phyloP scores from a whole-genome alignment of 1,284 basidiomycete species.

The Marasmius tenuissimus region DNA sequence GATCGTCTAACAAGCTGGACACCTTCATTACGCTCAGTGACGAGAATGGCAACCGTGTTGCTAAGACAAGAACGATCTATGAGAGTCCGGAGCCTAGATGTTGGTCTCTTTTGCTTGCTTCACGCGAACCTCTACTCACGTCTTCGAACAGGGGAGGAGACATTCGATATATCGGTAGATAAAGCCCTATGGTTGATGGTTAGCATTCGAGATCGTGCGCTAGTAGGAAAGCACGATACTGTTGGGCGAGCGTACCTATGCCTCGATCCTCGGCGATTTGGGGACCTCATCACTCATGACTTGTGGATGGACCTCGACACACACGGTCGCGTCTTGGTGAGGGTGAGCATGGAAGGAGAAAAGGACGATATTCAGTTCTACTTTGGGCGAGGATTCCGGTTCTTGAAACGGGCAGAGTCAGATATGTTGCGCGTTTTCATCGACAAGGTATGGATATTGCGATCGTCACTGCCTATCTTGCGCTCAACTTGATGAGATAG shows the following conservation, averaged over 20 bases:
- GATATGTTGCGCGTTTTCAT: constrained; percentile 98
- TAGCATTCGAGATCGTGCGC: constrained; percentile 87
- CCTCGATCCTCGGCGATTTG: constrained; percentile 87
- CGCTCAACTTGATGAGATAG: constrained; percentile 38
- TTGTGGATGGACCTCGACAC: constrained; percentile 92
- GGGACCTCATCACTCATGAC: constrained; percentile 90
- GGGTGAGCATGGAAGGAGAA: constrained; percentile 98
- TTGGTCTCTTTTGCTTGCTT: constrained; percentile 36
- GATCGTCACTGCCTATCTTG: not conserved
- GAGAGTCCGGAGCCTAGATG: constrained; percentile 89
- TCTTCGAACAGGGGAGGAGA: constrained; percentile 81
- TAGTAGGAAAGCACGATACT: constrained; percentile 89
- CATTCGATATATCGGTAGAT: constrained; percentile 91
- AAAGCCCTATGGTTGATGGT: constrained; percentile 94
- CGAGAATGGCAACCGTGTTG: constrained; percentile 85
- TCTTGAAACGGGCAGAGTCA: constrained; percentile 89
- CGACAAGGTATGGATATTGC: constrained; percentile 73
- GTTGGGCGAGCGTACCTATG: constrained; percentile 92
- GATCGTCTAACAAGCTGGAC: constrained; percentile 73
- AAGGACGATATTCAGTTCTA: constrained; percentile 98
- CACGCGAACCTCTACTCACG: not conserved
- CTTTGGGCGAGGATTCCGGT: constrained; percentile 95
- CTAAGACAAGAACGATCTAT: constrained; percentile 96
- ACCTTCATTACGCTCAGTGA: constrained; percentile 96
- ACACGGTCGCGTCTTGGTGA: constrained; percentile 80